phyloP scores from a whole-genome alignment of 768 basidiomycete species.

The Omphalotus guepiniiformis region DNA sequence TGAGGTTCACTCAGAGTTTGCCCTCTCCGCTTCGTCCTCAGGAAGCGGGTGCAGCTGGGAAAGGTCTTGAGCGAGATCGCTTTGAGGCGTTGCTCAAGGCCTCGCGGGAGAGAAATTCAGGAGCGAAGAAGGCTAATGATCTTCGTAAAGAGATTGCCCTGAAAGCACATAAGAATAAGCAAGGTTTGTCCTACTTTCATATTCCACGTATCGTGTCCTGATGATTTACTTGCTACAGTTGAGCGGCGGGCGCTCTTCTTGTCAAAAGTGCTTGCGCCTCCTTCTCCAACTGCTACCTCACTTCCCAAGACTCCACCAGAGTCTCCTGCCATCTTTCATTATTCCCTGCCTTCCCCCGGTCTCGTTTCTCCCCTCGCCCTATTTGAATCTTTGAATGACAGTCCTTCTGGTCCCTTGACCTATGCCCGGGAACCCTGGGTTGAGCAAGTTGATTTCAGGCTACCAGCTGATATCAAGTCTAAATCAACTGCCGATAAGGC shows the following conservation, averaged over 20 bases:
- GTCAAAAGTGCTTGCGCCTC: constrained; percentile 66
- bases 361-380: constrained; percentile 58
- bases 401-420: constrained; percentile 19
- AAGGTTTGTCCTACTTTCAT: constrained; percentile 43
- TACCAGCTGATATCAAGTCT: constrained; percentile 27
- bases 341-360: constrained; percentile 64
- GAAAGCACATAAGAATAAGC: constrained; percentile 69
- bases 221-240: constrained; percentile 32
- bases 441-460: constrained; percentile 63
- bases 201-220: constrained; percentile 1
- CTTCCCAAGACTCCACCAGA: constrained; percentile 65
- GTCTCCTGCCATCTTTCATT: constrained; percentile 67
- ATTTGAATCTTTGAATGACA: constrained; percentile 45
- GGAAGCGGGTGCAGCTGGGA: constrained; percentile 30
- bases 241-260: constrained; percentile 75
- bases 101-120: constrained; percentile 52
- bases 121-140: constrained; percentile 46
- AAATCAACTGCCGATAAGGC: no score
- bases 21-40: constrained; percentile 48
- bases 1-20: constrained; percentile 36
- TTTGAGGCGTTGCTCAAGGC: constrained; percentile 63
- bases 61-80: constrained; percentile 57
- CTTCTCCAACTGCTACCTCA: constrained; percentile 52
- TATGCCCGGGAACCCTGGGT: constrained; percentile 46
- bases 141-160: constrained; percentile 73